Base-by-base conservation (phyloP, 306 rosid genomes). In the Arachis stenosperma region DNA sequence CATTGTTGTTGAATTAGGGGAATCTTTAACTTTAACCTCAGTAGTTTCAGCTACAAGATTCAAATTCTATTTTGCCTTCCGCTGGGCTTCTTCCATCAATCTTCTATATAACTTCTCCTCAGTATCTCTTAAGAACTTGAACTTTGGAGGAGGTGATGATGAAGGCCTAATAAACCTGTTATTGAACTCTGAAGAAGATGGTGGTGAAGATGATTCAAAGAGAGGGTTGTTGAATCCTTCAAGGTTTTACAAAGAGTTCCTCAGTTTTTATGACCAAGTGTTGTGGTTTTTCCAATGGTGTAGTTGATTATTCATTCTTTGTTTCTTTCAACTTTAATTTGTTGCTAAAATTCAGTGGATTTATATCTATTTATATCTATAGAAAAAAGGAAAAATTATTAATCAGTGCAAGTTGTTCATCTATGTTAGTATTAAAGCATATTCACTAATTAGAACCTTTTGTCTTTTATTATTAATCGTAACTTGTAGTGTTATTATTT, bases 61-160 rank as follows among this genome's bases (percentile, higher is more conserved):
- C 57, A n/a, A 46, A 70, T 74, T 80, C 27, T 22, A 1, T 48
- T 62, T 68, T 9, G 81, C 84, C 63, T 61, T 88, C 67, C 69
- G 82, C 78, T 78, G 79, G 51, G 90, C 88, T 73, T 88, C 90
- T 78, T 86, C 92, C 78, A 70, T 62, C 64, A 88, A 67, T 79
- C 88, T 86, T 63, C 84, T 84, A 30, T 82, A 83, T 58, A 90
- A 44, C 51, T 90, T 88, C 79, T 90, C 96, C 84, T 90, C 96
- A 59, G 93, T 91, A 61, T 88, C 93, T 59, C 93, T 85, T 9
- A 88, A 68, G 69, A 90, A 90, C 84, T 86, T 90, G 77, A 90
- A 90, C 72, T 83, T 88, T 2, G 93, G 89, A 43, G 96, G 96
- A 5, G 96, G 93, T 8, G 97, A 90, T 69, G 97, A 87, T 73